Base-by-base conservation (phyloP, 345 rosid species). In the Eucalyptus cloeziana region DNA sequence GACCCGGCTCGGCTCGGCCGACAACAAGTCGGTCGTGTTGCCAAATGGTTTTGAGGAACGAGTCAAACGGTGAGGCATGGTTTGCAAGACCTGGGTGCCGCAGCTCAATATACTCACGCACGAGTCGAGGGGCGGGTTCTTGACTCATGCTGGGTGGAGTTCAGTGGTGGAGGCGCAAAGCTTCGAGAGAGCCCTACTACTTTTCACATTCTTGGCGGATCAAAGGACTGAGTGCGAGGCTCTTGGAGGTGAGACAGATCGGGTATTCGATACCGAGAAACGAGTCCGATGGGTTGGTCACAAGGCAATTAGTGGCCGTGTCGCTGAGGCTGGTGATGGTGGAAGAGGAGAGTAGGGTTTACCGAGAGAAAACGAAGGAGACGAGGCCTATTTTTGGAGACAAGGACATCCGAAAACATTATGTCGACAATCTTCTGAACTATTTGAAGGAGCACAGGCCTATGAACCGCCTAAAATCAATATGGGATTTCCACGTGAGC, bases 11-110 rank as follows among this genome's bases (percentile, higher is more conserved):
- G 91, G 91, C 45, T 64, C 5, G 3, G 76, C 90, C 19, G 91
- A 93, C 40, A 83, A 40, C 3, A 94, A 93, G 54, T 15, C 56
- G 15, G 30, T 56, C 5, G 87, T 90, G 69, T 83, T 93, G 4
- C 94, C 93, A 2, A 86, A 86, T 3, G 94, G 94, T 7, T 93
- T 93, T n/a, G 91, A 89, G n/a, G 91, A 92, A 27, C 85, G 92
- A 25, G 89, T 91, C 24, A n/a, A 49, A 15, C 91, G 86, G 1
- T 87, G 91, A 12, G 93, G 94, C 10, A 54, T 93, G 86, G 93
- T 94, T 6, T 90, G 89, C 85, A 81, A 87, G 51, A 91, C 90
- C 17, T 93, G 94, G 94, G 94, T 87, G 5, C 94, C 94, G 51
- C 96, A 92, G 22, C 22, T 91, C 45, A 88, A 90, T 45, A 92